Conservation (phyloP, 176 grass and related monocot genomes). For the Aegilops sharonensis region DNA sequence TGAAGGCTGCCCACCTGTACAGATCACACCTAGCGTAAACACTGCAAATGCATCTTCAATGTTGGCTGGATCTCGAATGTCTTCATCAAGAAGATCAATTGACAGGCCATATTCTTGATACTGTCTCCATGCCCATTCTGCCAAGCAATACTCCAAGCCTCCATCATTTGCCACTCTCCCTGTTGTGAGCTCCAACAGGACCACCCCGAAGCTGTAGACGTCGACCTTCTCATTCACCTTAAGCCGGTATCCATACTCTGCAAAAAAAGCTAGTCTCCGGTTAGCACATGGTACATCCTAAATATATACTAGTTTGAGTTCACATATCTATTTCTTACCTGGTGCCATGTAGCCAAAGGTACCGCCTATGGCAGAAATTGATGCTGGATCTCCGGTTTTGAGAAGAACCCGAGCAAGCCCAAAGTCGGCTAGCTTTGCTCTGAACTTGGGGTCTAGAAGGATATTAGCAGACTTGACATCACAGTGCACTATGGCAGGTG, state of each 20-base stretch:
- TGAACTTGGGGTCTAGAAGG: conserved; percentile 49
- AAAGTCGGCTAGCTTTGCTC: conserved; percentile 70
- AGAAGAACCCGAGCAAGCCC: conserved; percentile 56
- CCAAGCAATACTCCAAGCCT: conserved; percentile 44
- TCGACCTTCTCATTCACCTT: conserved; percentile 71
- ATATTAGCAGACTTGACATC: conserved; percentile 87
- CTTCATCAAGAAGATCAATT: conserved; percentile 36
- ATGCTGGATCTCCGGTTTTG: conserved; percentile 40
- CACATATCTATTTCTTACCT: conserved; percentile 24
- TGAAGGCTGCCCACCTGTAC: conserved; percentile 40
- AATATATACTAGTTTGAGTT: conserved; percentile 1
- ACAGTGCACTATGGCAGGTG: conserved; percentile 52
- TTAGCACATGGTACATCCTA: neutral
- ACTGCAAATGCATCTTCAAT: conserved; percentile 45
- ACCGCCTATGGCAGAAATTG: conserved; percentile 51
- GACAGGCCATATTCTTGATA: conserved; percentile 27
- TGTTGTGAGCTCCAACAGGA: conserved; percentile 65
- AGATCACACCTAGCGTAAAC: conserved; percentile 50
- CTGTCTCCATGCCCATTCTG: conserved; percentile 49
- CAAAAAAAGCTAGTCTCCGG: neutral
- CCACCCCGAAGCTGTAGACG: conserved; percentile 74
- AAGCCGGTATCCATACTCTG: conserved; percentile 53
- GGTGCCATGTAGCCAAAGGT: conserved; percentile 84
- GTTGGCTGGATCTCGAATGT: conserved; percentile 34
- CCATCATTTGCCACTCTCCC: conserved; percentile 50